Percentiles rank a stretch among this genome's conserved stretches.
Evolutionary conservation across 805 yeast species (phyloP).

Genomic region (fission yeast (Schizosaccharomyces pombe)): DNA sequence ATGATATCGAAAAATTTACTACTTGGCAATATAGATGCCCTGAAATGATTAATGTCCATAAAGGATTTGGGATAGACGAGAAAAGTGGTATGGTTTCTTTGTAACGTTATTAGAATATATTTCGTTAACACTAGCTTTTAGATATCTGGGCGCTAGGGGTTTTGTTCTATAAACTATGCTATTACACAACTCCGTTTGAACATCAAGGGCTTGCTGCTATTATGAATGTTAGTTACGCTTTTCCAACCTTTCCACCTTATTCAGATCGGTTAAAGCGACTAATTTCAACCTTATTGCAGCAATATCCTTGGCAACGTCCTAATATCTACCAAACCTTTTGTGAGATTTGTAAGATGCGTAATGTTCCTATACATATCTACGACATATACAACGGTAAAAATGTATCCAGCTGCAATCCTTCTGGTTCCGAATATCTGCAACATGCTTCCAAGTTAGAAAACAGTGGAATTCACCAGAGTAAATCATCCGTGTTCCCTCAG

Average conservation of each 20-base stretch:
- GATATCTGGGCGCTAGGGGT: conserved; percentile 92
- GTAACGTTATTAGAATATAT: neutral
- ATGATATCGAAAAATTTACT: conserved; percentile 71
- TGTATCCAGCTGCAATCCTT: neutral
- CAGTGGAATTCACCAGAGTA: neutral
- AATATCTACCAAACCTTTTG: conserved; percentile 1
- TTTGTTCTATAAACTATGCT: conserved; percentile 69
- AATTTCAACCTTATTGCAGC: neutral
- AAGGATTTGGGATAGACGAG: conserved; percentile 69
- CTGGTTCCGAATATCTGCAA: conserved; percentile 2
- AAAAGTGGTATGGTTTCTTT: conserved; percentile 29
- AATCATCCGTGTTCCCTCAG: neutral
- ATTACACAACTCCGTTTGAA: conserved; percentile 88
- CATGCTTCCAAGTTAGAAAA: neutral
- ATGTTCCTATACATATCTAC: neutral
- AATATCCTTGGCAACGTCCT: neutral
- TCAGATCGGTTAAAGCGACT: conserved; percentile 1
- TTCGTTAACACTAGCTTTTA: neutral
- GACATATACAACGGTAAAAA: neutral
- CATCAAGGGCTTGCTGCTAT: conserved; percentile 6
- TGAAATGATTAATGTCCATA: conserved; percentile 77
- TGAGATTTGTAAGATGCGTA: neutral
- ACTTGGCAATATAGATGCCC: conserved; percentile 92
- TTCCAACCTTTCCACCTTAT: conserved; percentile 1
- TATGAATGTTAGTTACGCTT: neutral